Conservation (phyloP, 2,329 filamentous ascomycete genomes). For the Thermomyces lanuginosus region DNA sequence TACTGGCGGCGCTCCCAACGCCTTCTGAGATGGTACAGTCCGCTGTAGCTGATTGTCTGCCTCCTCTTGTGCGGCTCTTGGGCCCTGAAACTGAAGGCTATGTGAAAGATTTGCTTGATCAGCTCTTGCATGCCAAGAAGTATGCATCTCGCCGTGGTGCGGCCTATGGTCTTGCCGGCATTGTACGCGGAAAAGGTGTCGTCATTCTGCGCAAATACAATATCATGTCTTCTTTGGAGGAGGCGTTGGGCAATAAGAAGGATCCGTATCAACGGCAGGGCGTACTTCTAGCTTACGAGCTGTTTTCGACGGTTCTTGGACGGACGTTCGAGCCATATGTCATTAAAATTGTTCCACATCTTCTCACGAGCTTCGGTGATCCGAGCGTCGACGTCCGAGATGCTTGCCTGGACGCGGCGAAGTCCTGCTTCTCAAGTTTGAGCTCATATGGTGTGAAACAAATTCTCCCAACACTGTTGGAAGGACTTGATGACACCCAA, state of each 20-base stretch:
- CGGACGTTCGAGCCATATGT: slow-evolving; percentile 91
- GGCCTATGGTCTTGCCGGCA: slow-evolving; percentile 82
- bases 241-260: slow-evolving; percentile 88
- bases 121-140: slow-evolving; percentile 70
- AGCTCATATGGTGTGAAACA: slow-evolving; percentile 94
- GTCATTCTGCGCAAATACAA: slow-evolving; percentile 67
- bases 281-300: slow-evolving; percentile 75
- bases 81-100: slow-evolving; percentile 64
- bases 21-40: slow-evolving; percentile 96
- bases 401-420: slow-evolving; percentile 79
- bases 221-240: slow-evolving; percentile 64
- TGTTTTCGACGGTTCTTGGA: slow-evolving; percentile 71
- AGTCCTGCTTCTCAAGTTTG: slow-evolving; percentile 80
- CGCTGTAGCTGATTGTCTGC: slow-evolving; percentile 84
- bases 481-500: slow-evolving; percentile 84
- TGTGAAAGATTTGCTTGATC: slow-evolving; percentile 62
- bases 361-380: slow-evolving; percentile 81
- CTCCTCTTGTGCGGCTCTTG: slow-evolving; percentile 72
- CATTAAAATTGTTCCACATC: slow-evolving; percentile 82
- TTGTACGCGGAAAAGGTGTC: slow-evolving; percentile 78
- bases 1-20: slow-evolving; percentile 76
- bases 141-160: slow-evolving; percentile 88
- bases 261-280: slow-evolving; percentile 78
- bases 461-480: slow-evolving; percentile 76
- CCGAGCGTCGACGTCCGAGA: slow-evolving; percentile 76